Evolutionary conservation across 345 rosid genomes (phyloP).

Genomic region (Rhodomyrtus tomentosa): DNA sequence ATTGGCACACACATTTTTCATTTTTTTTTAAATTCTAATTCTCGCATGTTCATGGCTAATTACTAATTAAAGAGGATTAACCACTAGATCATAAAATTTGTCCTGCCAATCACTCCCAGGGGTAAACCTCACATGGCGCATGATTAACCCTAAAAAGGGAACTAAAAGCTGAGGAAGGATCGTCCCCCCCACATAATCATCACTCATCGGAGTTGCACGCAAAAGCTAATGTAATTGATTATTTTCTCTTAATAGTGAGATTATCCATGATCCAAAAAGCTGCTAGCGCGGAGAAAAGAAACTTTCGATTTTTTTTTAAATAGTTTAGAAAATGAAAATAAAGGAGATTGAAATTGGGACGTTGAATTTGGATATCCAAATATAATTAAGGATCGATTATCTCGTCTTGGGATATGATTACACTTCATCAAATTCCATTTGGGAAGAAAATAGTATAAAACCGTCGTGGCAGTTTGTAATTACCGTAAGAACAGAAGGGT

Average conservation of each 20-base stretch:
- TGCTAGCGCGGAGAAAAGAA: fast-evolving
- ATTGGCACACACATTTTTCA: neutral
- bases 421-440: neutral
- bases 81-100: neutral
- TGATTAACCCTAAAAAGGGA: neutral
- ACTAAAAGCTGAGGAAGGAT: neutral
- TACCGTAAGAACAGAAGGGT: neutral
- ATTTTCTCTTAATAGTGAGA: neutral
- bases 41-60: neutral
- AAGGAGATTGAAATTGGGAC: neutral
- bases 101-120: neutral
- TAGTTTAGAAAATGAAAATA: neutral
- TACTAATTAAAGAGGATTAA: neutral
- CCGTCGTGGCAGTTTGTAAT: neutral
- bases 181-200: neutral
- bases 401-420: fast-evolving
- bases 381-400: neutral
- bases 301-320: neutral
- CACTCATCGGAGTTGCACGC: neutral
- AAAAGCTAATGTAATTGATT: neutral
- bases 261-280: neutral
- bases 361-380: neutral
- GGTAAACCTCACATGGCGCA: neutral
- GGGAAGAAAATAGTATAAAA: neutral
- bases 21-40: neutral